Percentiles rank a stretch among this genome's conserved stretches.
These are phyloP conservation scores for Penicillium sp. DNA, from an alignment of 2,329 filamentous ascomycete genomes.

Conservation along the genomic window DNA sequence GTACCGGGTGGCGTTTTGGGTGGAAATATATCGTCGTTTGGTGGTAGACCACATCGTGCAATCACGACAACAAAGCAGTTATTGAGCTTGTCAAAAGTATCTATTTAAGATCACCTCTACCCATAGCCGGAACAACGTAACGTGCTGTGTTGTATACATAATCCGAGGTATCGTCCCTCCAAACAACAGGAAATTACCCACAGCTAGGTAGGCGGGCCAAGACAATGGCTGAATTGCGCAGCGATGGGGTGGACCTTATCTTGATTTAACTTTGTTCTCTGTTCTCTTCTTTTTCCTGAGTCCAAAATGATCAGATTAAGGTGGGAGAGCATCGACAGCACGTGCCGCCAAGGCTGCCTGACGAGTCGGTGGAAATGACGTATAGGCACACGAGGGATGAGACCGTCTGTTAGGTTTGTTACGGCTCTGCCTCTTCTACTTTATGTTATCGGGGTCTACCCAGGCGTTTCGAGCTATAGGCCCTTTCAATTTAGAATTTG, in stretches of 20 bases:
- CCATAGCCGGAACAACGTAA: too few species aligned
- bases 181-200: too few species aligned
- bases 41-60: too few species aligned
- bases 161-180: too few species aligned
- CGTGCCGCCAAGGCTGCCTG: not conserved
- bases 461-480: not conserved
- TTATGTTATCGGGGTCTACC: not conserved
- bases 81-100: too few species aligned
- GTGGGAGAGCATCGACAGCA: not conserved
- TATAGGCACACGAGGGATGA: not conserved
- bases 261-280: not conserved
- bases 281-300: not conserved
- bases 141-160: too few species aligned
- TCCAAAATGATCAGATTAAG: too few species aligned
- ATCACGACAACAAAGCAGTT: not conserved
- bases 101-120: too few species aligned
- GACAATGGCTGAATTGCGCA: not conserved
- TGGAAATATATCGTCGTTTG: not conserved
- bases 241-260: not conserved
- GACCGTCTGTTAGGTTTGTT: not conserved
- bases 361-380: not conserved
- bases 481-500: not conserved
- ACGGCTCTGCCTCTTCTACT: not conserved
- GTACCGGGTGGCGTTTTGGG: not conserved
- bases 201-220: not conserved